Conservation (phyloP, 2,329 filamentous ascomycete species). For the Colletotrichum noveboracense region DNA sequence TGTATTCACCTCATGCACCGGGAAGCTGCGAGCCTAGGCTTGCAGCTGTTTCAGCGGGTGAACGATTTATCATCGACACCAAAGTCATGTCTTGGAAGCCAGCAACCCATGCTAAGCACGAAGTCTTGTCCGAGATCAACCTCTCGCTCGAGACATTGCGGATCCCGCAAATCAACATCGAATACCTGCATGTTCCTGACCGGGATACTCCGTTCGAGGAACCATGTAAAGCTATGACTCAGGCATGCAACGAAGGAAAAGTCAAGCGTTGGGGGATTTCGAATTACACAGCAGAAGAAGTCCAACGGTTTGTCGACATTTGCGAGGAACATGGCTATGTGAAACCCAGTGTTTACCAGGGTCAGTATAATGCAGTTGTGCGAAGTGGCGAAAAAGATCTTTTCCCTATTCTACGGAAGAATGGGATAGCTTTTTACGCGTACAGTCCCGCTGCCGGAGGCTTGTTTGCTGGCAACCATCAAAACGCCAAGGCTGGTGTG, state of each 20-base stretch:
- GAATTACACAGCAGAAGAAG: slow-evolving; percentile 49
- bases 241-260: slow-evolving; percentile 43
- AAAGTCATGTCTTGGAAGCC: slow-evolving; percentile 33
- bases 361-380: slow-evolving; percentile 50
- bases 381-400: slow-evolving; percentile 46
- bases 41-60: slow-evolving; percentile 29
- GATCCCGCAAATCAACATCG: slow-evolving; percentile 32
- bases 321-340: slow-evolving; percentile 46
- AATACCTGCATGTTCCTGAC: slow-evolving; percentile 52
- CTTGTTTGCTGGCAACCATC: slow-evolving; percentile 23
- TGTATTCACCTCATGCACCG: slow-evolving; percentile 31
- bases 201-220: slow-evolving; percentile 45
- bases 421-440: slow-evolving; percentile 47
- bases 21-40: slow-evolving; percentile 35
- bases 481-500: slow-evolving; percentile 20
- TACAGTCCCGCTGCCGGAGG: slow-evolving; percentile 42
- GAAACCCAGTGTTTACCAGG: slow-evolving; percentile 51
- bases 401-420: slow-evolving; percentile 44
- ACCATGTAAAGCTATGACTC: slow-evolving; percentile 44
- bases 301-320: slow-evolving; percentile 45
- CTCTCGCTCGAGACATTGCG: slow-evolving; percentile 35
- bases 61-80: slow-evolving; percentile 38
- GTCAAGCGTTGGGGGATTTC: slow-evolving; percentile 51
- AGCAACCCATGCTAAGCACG: slow-evolving; percentile 31
- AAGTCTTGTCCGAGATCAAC: slow-evolving; percentile 33